phyloP scores from a whole-genome alignment of 2,329 filamentous ascomycete genomes.

The Lithohypha guttulata region DNA sequence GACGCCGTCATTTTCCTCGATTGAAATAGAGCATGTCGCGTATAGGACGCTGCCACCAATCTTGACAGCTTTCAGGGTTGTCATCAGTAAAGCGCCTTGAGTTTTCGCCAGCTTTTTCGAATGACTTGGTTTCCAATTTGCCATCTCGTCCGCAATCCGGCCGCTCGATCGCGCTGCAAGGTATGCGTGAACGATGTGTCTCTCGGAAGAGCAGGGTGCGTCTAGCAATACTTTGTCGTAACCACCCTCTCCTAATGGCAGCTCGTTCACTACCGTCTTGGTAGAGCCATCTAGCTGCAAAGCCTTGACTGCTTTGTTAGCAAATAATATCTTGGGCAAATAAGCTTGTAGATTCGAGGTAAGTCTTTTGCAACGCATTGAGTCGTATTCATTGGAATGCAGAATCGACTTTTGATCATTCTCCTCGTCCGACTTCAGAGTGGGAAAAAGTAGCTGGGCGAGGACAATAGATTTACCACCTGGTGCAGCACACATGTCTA shows the following conservation, averaged over 20 bases:
- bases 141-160: slow-evolving; percentile 10
- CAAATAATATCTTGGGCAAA: slow-evolving; percentile 6
- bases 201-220: slow-evolving; percentile 13
- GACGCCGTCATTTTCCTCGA: slow-evolving; percentile 12
- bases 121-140: slow-evolving; percentile 12
- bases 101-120: slow-evolving; percentile 11
- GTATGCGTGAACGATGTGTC: slow-evolving; percentile 12
- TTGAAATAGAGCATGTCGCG: slow-evolving; percentile 12
- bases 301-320: slow-evolving; percentile 1
- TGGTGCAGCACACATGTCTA: slow-evolving; percentile 13
- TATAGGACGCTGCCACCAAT: slow-evolving; percentile 11
- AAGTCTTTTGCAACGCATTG: slow-evolving; percentile 9
- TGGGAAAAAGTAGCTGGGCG: slow-evolving; percentile 3
- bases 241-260: slow-evolving; percentile 4
- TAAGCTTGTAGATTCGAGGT: slow-evolving; percentile 8
- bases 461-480: slow-evolving; percentile 12
- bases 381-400: slow-evolving; percentile 10
- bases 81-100: slow-evolving; percentile 10
- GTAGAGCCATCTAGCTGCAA: slow-evolving; percentile 8
- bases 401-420: background rate
- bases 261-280: slow-evolving; percentile 3
- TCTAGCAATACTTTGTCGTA: slow-evolving; percentile 13
- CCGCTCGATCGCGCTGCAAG: slow-evolving; percentile 4
- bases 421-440: background rate
- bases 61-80: slow-evolving; percentile 9